Conservation (phyloP, 192 early-diverging fungal genomes). For the Gonapodya prolifera region DNA sequence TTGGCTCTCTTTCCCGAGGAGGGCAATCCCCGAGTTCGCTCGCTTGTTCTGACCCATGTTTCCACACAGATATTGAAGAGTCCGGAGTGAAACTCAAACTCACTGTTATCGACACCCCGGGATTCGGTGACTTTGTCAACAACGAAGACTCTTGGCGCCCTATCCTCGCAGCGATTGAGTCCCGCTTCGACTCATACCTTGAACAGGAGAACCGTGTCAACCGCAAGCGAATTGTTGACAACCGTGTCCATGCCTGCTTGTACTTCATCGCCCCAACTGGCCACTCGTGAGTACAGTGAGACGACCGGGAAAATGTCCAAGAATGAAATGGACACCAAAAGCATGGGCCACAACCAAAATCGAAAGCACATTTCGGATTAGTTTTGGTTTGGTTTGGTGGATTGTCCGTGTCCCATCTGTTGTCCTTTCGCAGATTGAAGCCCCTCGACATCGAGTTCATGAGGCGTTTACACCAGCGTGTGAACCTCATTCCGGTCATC, state of each 20-base stretch:
- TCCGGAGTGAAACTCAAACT: slow-evolving; percentile 95
- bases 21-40: neutral
- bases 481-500: slow-evolving; percentile 80
- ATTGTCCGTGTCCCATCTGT: neutral
- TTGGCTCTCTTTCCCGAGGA: too few species aligned
- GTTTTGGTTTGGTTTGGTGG: neutral
- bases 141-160: slow-evolving; percentile 96
- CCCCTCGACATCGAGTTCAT: slow-evolving; percentile 93
- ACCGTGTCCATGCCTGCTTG: slow-evolving; percentile 94
- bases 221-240: slow-evolving; percentile 76
- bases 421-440: slow-evolving; percentile 37
- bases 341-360: neutral
- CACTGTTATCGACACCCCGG: slow-evolving; percentile 84
- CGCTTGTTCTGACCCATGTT: neutral
- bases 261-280: slow-evolving; percentile 99
- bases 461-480: slow-evolving; percentile 75
- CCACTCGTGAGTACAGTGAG: slow-evolving; percentile 58
- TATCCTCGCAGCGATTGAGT: slow-evolving; percentile 94
- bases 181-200: slow-evolving; percentile 91
- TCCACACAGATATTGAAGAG: slow-evolving; percentile 68
- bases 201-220: slow-evolving; percentile 78
- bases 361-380: neutral
- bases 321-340: neutral
- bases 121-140: slow-evolving; percentile 83
- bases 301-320: too few species aligned